Percentiles rank a stretch among this genome's conserved stretches.
These are phyloP conservation scores for Auxenochlorella protothecoides DNA, from an alignment of 139 green algal species.

Conservation along the genomic window DNA sequence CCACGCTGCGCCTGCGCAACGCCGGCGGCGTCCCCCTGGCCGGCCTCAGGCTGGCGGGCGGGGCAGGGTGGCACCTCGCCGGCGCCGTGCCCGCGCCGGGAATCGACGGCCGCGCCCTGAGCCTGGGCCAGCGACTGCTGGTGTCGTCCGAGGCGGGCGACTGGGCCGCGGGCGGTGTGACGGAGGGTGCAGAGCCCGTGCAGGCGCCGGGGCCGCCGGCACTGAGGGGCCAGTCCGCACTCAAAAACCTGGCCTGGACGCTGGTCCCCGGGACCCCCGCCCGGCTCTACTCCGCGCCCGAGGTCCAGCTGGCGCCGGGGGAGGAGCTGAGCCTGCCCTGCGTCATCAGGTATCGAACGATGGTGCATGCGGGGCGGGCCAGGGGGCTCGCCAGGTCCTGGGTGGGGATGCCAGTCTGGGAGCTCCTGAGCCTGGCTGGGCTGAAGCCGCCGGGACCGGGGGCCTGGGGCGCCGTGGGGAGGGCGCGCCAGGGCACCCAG, in stretches of 20 bases:
- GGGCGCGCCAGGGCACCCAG: too few species aligned
- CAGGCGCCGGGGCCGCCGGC: neutral
- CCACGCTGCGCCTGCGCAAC: conserved; percentile 27
- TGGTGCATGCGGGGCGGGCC: neutral
- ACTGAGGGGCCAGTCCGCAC: neutral
- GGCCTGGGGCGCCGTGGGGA: too few species aligned
- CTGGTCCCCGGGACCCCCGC: neutral
- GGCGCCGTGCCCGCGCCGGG: too few species aligned
- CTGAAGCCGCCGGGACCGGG: too few species aligned
- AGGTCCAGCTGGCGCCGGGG: conserved; percentile 6
- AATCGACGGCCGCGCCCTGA: neutral
- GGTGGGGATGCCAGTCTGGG: too few species aligned
- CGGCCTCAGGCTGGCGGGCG: conserved; percentile 8
- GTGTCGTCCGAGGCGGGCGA: neutral
- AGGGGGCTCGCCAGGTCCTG: too few species aligned
- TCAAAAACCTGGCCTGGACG: too few species aligned
- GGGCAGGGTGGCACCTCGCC: neutral
- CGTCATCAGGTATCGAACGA: conserved; percentile 3
- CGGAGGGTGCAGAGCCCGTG: neutral
- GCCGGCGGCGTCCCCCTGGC: conserved; percentile 22
- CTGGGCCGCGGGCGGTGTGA: neutral
- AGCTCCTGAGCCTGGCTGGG: too few species aligned
- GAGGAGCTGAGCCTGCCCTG: conserved; percentile 14
- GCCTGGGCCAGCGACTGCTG: neutral
- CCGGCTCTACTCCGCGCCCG: neutral